Evolutionary conservation across 352 stramenopile species (phyloP).

Genomic region (Halophytophthora polymorphica): DNA sequence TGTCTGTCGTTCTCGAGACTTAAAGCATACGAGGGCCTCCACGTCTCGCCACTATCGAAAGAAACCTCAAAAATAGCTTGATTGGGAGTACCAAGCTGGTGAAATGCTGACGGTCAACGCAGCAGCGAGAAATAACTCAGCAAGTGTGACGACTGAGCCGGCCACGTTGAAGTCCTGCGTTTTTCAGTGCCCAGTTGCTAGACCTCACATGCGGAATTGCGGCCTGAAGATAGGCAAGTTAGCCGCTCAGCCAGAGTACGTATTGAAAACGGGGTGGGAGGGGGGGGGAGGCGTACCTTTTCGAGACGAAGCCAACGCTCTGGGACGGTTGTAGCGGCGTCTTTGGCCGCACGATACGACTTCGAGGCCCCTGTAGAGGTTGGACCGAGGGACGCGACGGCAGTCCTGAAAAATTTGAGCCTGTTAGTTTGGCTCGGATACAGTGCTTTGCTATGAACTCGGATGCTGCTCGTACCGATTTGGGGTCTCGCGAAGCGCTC

Average conservation of each 20-base stretch:
- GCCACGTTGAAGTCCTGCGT: neutral
- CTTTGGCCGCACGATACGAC: slow-evolving; percentile 63
- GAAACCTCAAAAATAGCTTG: neutral
- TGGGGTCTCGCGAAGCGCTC: slow-evolving; percentile 66
- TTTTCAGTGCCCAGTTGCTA: neutral
- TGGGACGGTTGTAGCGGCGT: slow-evolving; percentile 68
- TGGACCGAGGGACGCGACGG: slow-evolving; percentile 34
- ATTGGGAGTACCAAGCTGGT: no score
- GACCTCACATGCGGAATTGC: slow-evolving; percentile 31
- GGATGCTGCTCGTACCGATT: slow-evolving; percentile 28
- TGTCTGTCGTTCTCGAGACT: slow-evolving; percentile 11
- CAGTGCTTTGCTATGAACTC: neutral
- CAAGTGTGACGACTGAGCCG: no score
- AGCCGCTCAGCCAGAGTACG: neutral
- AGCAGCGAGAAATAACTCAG: no score
- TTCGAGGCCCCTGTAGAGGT: slow-evolving; percentile 35
- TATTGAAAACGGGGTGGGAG: neutral
- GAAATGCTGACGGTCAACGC: no score
- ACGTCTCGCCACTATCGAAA: no score
- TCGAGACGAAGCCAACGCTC: slow-evolving; percentile 54
- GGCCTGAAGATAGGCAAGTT: slow-evolving; percentile 12
- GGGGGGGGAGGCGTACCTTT: slow-evolving; percentile 41
- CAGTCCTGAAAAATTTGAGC: slow-evolving; percentile 7
- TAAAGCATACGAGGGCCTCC: slow-evolving; percentile 8
- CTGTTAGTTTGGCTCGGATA: slow-evolving; percentile 3